Evolutionary conservation across 495 filamentous ascomycete species (phyloP).

Genomic region (Barbatosphaeria neglecta): DNA sequence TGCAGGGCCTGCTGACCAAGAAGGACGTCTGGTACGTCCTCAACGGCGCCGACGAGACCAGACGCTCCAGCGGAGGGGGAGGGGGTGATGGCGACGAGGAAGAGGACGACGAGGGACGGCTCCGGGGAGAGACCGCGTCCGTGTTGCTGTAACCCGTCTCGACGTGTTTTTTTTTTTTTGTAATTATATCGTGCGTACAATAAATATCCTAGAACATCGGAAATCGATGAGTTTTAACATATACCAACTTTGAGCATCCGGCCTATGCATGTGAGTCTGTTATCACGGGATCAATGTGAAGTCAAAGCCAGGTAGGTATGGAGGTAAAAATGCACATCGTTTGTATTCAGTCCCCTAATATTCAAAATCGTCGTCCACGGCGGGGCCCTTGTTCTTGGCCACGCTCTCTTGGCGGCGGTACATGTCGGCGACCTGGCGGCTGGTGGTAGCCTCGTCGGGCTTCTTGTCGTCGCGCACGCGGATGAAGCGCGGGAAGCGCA

Average conservation of each 20-base stretch:
- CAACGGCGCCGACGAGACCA: constrained; percentile 62
- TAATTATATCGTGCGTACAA: not conserved
- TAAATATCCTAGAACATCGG: not conserved
- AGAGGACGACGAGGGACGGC: constrained; percentile 9
- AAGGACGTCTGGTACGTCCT: constrained; percentile 96
- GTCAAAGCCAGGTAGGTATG: no score
- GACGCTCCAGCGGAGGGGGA: constrained; percentile 13
- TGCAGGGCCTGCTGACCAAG: constrained; percentile 86
- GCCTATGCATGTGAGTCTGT: no score
- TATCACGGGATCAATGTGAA: no score
- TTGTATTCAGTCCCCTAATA: constrained; percentile 43
- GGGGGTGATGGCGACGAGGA: not conserved
- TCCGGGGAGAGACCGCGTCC: constrained; percentile 4
- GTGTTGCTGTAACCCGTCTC: no score
- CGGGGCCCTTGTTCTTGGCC: constrained; percentile 58
- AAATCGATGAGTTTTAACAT: no score
- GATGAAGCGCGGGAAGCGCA: constrained; percentile 88
- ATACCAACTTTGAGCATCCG: no score
- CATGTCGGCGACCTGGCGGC: constrained; percentile 83
- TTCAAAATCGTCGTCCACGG: constrained; percentile 96
- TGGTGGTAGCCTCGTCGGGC: constrained; percentile 77
- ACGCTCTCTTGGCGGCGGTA: constrained; percentile 90
- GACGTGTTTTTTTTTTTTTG: not conserved
- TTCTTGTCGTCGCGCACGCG: constrained; percentile 88
- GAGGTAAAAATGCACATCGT: no score